phyloP scores from a whole-genome alignment of 208 protist species.

The Willaertia magna region DNA sequence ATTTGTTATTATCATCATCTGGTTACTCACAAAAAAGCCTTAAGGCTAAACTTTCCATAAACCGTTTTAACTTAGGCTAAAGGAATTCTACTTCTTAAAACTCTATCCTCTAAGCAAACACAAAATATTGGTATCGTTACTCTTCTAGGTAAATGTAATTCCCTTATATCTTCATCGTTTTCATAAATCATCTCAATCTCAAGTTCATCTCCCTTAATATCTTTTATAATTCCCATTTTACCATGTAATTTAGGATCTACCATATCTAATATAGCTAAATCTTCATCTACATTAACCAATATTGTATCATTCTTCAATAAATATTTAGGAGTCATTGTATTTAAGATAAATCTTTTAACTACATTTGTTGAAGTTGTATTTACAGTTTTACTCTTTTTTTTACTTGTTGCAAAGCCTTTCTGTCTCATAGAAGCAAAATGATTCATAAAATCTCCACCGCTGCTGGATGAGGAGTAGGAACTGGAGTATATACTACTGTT shows the following conservation, averaged over 20 bases:
- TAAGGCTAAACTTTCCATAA: too few species aligned
- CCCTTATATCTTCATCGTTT: not conserved
- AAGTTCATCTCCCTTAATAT: not conserved
- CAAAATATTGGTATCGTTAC: not conserved
- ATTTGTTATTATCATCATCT: too few species aligned
- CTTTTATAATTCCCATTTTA: not conserved
- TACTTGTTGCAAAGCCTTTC: too few species aligned
- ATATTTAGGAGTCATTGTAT: not conserved
- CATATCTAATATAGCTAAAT: not conserved
- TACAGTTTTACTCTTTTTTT: too few species aligned
- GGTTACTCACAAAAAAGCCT: too few species aligned
- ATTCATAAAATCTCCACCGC: too few species aligned
- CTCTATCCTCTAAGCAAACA: not conserved
- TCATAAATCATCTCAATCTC: not conserved
- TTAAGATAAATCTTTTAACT: not conserved
- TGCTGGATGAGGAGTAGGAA: too few species aligned
- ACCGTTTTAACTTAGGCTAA: too few species aligned
- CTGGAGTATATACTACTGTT: too few species aligned
- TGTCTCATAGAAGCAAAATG: too few species aligned
- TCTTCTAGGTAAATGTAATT: not conserved
- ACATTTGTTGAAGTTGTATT: not conserved
- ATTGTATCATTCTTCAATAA: not conserved
- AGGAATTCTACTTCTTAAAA: not conserved
- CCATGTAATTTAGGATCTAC: not conserved
- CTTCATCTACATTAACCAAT: not conserved